Evolutionary conservation across 345 rosid genomes (phyloP).

Genomic region (Lagerstroemia speciosa): DNA sequence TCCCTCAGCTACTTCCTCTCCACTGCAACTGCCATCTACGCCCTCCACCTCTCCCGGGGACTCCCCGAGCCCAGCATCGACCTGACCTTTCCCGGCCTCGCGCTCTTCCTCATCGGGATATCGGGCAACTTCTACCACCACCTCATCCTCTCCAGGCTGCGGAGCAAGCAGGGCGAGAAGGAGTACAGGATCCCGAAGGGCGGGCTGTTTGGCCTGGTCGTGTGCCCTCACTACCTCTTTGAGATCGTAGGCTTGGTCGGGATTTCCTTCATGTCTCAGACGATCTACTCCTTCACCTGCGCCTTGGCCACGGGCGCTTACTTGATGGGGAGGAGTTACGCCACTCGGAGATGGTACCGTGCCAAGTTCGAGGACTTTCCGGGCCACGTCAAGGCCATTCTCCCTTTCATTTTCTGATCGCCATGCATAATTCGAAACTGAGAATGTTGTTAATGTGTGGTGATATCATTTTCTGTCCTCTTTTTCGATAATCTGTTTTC

Average conservation of each 20-base stretch:
- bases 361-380: slow-evolving; percentile 67
- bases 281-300: too few species aligned
- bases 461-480: too few species aligned
- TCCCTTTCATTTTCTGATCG: slow-evolving; percentile 46
- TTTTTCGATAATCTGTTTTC: too few species aligned
- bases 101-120: slow-evolving; percentile 45
- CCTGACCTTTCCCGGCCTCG: slow-evolving; percentile 28
- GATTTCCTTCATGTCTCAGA: too few species aligned
- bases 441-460: too few species aligned
- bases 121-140: slow-evolving; percentile 76
- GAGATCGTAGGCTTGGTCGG: too few species aligned
- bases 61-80: slow-evolving; percentile 32
- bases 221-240: slow-evolving; percentile 74
- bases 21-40: slow-evolving; percentile 32
- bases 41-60: slow-evolving; percentile 33
- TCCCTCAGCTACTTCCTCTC: slow-evolving; percentile 28
- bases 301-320: too few species aligned
- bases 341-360: slow-evolving; percentile 61
- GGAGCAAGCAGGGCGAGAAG: slow-evolving; percentile 23
- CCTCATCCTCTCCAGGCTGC: slow-evolving; percentile 44
- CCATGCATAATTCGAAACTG: not conserved
- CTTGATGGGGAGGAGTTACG: too few species aligned
- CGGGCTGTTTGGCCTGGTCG: slow-evolving; percentile 44
- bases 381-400: slow-evolving; percentile 35
- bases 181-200: slow-evolving; percentile 61